Conservation (phyloP, 352 stramenopile species). For the Pilasporangium apinafurcum region DNA sequence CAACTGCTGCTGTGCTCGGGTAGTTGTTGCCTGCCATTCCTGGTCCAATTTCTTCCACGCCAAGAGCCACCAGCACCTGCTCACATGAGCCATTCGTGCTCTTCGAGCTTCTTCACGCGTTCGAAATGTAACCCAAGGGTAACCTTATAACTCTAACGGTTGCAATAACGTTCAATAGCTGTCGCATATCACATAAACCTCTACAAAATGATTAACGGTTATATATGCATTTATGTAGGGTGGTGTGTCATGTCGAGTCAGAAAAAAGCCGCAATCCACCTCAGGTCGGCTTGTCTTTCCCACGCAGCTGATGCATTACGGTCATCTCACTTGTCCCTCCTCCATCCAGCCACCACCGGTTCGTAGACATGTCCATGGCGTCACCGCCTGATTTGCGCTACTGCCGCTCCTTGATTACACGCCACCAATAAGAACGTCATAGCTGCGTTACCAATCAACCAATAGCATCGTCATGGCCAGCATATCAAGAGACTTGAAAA, state of each 20-base stretch:
- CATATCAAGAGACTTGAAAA: no score
- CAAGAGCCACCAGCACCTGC: slow-evolving; percentile 57
- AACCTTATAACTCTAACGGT: background rate
- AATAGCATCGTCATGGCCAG: no score
- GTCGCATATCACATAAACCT: background rate
- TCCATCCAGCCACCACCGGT: no score
- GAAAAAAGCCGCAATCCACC: no score
- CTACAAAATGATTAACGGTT: background rate
- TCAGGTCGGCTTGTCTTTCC: no score
- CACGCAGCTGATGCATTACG: background rate
- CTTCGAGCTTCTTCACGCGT: background rate
- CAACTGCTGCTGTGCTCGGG: slow-evolving; percentile 51
- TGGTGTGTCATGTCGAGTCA: slow-evolving; percentile 4
- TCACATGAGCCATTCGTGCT: slow-evolving; percentile 2
- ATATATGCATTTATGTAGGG: background rate
- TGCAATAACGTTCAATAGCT: background rate
- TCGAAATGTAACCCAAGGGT: background rate
- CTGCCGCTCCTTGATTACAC: no score
- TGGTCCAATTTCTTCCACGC: slow-evolving; percentile 54
- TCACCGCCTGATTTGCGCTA: no score
- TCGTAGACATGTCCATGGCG: no score
- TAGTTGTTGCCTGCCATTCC: slow-evolving; percentile 49
- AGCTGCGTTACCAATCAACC: no score
- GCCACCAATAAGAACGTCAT: no score
- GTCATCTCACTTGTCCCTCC: background rate